phyloP scores from a whole-genome alignment of 805 yeast species.

The Schwanniomyces sp. region DNA sequence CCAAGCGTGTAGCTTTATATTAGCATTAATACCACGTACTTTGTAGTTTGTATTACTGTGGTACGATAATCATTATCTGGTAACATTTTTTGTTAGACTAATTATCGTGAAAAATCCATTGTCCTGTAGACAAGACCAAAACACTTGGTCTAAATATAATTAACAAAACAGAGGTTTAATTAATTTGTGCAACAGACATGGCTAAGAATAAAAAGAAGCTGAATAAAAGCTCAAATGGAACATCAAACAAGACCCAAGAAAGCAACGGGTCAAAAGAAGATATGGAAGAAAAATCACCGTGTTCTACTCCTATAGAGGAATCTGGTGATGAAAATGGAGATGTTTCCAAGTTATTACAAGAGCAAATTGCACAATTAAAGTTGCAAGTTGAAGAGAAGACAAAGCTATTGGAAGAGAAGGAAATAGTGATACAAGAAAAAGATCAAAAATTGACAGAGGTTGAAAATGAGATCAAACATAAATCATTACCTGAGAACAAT shows the following conservation, averaged over 20 bases:
- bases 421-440: conserved; percentile 1
- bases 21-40: neutral
- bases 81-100: neutral
- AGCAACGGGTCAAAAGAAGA: neutral
- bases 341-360: neutral
- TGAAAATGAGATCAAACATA: conserved; percentile 3
- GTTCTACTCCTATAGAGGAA: neutral
- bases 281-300: neutral
- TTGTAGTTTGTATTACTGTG: neutral
- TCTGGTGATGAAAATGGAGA: neutral
- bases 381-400: conserved; percentile 3
- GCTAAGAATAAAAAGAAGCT: conserved; percentile 18
- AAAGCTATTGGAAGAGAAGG: neutral
- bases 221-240: neutral
- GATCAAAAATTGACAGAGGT: neutral
- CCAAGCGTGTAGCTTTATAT: neutral
- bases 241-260: neutral
- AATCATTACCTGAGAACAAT: neutral
- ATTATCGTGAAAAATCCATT: neutral
- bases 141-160: conserved; percentile 1
- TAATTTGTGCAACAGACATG: conserved; percentile 6
- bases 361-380: conserved; percentile 5
- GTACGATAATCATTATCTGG: too few species aligned
- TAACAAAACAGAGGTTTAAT: neutral
- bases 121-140: conserved; percentile 1